These are phyloP conservation scores for Phytophthora sp. DNA, from an alignment of 352 stramenopile species.

Conservation along the genomic window DNA sequence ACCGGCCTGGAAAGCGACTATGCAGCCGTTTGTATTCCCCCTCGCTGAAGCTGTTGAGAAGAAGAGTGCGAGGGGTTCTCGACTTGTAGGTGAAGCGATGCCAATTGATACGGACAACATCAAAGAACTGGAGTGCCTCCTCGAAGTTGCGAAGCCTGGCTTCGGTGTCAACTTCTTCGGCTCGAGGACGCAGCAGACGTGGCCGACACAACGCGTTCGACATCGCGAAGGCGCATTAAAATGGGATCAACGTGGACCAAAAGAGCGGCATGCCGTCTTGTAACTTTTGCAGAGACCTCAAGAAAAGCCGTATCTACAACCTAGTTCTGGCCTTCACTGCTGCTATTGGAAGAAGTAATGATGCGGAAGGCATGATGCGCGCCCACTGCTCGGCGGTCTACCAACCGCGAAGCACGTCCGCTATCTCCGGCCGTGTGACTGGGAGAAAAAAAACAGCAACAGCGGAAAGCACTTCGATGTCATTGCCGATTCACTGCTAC, in stretches of 20 bases:
- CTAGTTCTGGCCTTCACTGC: neutral
- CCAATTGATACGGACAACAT: slow-evolving; percentile 1
- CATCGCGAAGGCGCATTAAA: neutral
- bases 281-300: neutral
- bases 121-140: neutral
- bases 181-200: neutral
- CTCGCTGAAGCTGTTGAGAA: slow-evolving; percentile 4
- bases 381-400: neutral
- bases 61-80: neutral
- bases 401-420: neutral
- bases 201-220: neutral
- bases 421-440: neutral
- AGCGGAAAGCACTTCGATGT: no score
- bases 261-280: neutral
- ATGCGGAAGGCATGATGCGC: neutral
- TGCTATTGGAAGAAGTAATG: no score
- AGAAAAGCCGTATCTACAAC: neutral
- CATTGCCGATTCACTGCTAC: neutral
- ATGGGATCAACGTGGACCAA: neutral
- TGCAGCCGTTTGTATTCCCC: slow-evolving; percentile 8
- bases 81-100: neutral
- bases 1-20: neutral
- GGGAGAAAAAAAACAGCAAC: no score
- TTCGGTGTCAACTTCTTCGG: slow-evolving; percentile 2
- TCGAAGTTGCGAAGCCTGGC: neutral